Conservation (phyloP, 2,329 filamentous ascomycete genomes). For the Aspergillus texensis region DNA sequence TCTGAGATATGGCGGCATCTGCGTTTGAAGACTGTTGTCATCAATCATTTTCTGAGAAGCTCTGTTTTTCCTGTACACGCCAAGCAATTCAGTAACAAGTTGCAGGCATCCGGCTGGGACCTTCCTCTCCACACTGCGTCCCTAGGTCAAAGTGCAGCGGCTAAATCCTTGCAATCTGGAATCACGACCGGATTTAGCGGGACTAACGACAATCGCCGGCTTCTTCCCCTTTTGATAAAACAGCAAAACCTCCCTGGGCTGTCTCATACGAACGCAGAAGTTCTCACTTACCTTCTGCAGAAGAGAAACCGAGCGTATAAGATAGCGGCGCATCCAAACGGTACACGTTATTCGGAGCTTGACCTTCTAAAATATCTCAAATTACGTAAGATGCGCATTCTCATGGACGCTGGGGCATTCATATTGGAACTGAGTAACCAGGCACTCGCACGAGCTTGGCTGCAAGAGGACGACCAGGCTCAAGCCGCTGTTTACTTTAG, state of each 20-base stretch:
- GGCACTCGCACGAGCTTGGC: slow-evolving; percentile 54
- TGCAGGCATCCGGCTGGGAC: slow-evolving; percentile 70
- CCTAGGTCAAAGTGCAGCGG: too few relatives aligned
- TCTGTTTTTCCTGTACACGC: slow-evolving; percentile 68
- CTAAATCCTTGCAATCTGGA: too few relatives aligned
- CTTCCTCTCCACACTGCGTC: slow-evolving; percentile 51
- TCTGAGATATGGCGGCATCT: slow-evolving; percentile 54
- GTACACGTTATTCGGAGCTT: slow-evolving; percentile 48
- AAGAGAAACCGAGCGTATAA: slow-evolving; percentile 53
- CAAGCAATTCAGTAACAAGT: slow-evolving; percentile 65
- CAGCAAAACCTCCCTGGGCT: too few relatives aligned
- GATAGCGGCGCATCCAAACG: slow-evolving; percentile 31
- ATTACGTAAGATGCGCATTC: slow-evolving; percentile 48
- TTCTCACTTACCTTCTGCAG: too few relatives aligned
- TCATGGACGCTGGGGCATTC: slow-evolving; percentile 67
- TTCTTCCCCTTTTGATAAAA: too few relatives aligned
- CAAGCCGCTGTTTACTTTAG: slow-evolving; percentile 59
- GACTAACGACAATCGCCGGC: too few relatives aligned
- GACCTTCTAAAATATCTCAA: slow-evolving; percentile 49
- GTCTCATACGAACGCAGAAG: too few relatives aligned
- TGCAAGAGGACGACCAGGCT: slow-evolving; percentile 49
- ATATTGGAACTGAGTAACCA: slow-evolving; percentile 64
- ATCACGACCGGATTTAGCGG: too few relatives aligned
- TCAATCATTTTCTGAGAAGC: slow-evolving; percentile 65
- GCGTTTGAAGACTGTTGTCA: slow-evolving; percentile 51